Conservation (phyloP, 768 basidiomycete genomes). For the Boletus rex-veris region DNA sequence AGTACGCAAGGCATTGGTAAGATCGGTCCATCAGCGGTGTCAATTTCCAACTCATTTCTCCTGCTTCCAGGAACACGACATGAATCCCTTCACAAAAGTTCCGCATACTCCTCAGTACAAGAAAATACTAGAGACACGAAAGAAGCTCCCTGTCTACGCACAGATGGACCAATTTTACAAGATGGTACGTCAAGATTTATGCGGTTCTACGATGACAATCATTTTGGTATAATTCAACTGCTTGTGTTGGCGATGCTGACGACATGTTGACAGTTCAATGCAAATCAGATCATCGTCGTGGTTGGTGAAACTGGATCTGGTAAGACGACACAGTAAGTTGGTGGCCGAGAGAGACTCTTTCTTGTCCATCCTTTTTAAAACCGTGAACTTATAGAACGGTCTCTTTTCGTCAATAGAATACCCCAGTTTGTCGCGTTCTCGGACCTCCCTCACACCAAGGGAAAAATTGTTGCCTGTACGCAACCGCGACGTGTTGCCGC, state of each 20-base stretch:
- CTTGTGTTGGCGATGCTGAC: background rate
- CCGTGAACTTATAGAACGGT: slow-evolving; percentile 28
- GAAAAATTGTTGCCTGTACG: slow-evolving; percentile 93
- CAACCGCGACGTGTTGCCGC: slow-evolving; percentile 96
- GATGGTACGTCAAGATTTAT: slow-evolving; percentile 53
- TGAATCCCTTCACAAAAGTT: slow-evolving; percentile 85
- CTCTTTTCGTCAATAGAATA: slow-evolving; percentile 55
- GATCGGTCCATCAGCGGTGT: slow-evolving; percentile 18
- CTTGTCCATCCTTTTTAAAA: slow-evolving; percentile 18
- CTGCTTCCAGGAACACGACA: slow-evolving; percentile 57
- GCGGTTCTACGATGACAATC: background rate
- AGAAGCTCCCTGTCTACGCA: slow-evolving; percentile 84
- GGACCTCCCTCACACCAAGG: slow-evolving; percentile 85
- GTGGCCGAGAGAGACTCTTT: slow-evolving; percentile 12
- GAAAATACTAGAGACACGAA: slow-evolving; percentile 81
- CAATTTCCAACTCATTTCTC: background rate
- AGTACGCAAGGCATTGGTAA: slow-evolving; percentile 68
- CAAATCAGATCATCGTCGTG: slow-evolving; percentile 81
- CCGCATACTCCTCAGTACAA: slow-evolving; percentile 77
- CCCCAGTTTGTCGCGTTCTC: slow-evolving; percentile 96
- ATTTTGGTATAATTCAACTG: background rate
- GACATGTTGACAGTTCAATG: slow-evolving; percentile 20
- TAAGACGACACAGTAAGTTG: slow-evolving; percentile 88
- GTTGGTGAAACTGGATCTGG: slow-evolving; percentile 95
- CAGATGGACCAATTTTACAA: slow-evolving; percentile 93